Conservation (phyloP, 2,329 filamentous ascomycete genomes). For the Phaeosphaeria sp. region DNA sequence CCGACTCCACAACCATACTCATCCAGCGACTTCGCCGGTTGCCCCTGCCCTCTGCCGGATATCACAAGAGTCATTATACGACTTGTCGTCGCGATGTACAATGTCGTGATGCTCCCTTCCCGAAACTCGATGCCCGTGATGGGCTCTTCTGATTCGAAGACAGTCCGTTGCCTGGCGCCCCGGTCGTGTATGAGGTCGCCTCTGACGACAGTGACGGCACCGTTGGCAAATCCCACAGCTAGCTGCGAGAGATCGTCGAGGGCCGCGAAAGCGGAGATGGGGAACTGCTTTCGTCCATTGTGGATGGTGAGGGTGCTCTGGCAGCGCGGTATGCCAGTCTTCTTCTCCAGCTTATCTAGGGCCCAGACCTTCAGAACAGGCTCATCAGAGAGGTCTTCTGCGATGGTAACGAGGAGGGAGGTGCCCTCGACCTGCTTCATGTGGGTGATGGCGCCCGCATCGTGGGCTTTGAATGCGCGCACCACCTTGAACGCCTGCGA, state of each 20-base stretch:
- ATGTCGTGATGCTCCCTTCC: constrained; percentile 69
- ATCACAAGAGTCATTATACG: constrained; percentile 87
- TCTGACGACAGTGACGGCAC: constrained; percentile 88
- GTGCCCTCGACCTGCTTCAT: constrained; percentile 92
- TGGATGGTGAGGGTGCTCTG: constrained; percentile 84
- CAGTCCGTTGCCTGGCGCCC: constrained; percentile 89
- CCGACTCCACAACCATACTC: constrained; percentile 90
- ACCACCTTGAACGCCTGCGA: constrained; percentile 86
- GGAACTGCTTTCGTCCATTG: constrained; percentile 91
- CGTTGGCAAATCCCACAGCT: constrained; percentile 94
- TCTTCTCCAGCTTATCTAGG: constrained; percentile 91
- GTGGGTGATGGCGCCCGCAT: constrained; percentile 80
- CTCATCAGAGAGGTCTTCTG: constrained; percentile 86
- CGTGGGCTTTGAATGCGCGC: constrained; percentile 85
- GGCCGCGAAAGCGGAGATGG: constrained; percentile 89
- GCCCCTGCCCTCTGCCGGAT: constrained; percentile 85
- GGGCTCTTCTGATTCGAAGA: constrained; percentile 96
- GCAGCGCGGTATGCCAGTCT: constrained; percentile 86
- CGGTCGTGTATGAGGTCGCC: constrained; percentile 95
- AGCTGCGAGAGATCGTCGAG: constrained; percentile 90
- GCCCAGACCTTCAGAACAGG: constrained; percentile 97
- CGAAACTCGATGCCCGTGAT: constrained; percentile 88
- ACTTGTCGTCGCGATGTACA: constrained; percentile 91
- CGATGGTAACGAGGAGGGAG: constrained; percentile 81
- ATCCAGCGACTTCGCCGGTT: constrained; percentile 86